phyloP scores from a whole-genome alignment of 2,329 filamentous ascomycete species.

The Blumeriella jaapii region DNA sequence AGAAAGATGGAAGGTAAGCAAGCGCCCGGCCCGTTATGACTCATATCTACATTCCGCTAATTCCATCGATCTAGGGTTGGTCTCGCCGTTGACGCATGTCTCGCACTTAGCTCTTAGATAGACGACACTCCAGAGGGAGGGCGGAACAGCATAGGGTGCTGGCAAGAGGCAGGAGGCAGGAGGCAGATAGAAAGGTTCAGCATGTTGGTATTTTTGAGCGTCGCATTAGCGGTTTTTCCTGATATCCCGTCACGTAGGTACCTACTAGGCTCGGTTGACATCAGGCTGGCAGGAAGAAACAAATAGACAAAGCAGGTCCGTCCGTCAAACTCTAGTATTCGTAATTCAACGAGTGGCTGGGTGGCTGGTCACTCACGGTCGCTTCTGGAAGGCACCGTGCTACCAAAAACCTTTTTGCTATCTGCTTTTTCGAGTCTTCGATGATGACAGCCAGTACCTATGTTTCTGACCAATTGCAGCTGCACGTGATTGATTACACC shows the following conservation, averaged over 20 bases:
- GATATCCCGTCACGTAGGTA: conserved; percentile 12
- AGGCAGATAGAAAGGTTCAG: conserved; percentile 1
- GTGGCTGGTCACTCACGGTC: not conserved
- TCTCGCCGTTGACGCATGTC: conserved; percentile 74
- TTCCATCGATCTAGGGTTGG: conserved; percentile 54
- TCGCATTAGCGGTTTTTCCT: conserved; percentile 15
- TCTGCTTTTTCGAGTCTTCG: too few relatives aligned
- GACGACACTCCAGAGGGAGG: not conserved
- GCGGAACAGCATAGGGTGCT: not conserved
- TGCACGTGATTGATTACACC: too few relatives aligned
- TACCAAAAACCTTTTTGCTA: too few relatives aligned
- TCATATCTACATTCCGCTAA: conserved; percentile 13
- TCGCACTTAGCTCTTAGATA: conserved; percentile 45
- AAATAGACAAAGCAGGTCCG: too few relatives aligned
- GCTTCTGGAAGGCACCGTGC: too few relatives aligned
- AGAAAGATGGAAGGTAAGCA: conserved; percentile 85
- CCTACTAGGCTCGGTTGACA: not conserved
- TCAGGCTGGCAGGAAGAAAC: too few relatives aligned
- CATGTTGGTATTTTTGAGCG: conserved; percentile 16
- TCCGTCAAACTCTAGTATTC: conserved; percentile 2
- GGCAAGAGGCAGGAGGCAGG: too few relatives aligned
- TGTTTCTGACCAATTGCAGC: too few relatives aligned
- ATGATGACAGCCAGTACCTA: too few relatives aligned
- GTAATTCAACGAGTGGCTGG: too few relatives aligned
- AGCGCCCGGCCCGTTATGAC: conserved; percentile 1